phyloP scores from a whole-genome alignment of 2,329 filamentous ascomycete genomes.

The Aaosphaeria arxii region DNA sequence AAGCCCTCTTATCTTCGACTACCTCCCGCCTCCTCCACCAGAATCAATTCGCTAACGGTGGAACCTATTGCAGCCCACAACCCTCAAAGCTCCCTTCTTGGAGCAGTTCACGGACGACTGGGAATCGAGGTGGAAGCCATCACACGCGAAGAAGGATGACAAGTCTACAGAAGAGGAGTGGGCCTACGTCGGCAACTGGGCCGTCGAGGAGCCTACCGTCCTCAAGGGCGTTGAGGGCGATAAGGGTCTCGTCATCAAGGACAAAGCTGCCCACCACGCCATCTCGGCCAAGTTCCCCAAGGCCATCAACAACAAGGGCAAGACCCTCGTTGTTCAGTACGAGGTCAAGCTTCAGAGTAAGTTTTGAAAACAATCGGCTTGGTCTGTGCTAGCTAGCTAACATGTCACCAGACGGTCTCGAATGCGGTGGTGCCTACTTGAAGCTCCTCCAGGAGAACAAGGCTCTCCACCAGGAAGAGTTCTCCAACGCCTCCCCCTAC shows the following conservation, averaged over 20 bases:
- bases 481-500: slow-evolving; percentile 95
- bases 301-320: slow-evolving; percentile 95
- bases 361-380: slow-evolving; percentile 35
- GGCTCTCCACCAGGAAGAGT: slow-evolving; percentile 94
- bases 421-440: slow-evolving; percentile 98
- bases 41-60: slow-evolving; percentile 4
- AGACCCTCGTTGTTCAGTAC: slow-evolving; percentile 96
- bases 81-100: slow-evolving; percentile 87
- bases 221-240: slow-evolving; percentile 92
- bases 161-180: slow-evolving; percentile 78
- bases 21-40: neutral
- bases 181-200: slow-evolving; percentile 96
- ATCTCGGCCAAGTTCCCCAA: slow-evolving; percentile 98
- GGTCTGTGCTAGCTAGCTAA: slow-evolving; percentile 15
- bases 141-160: slow-evolving; percentile 92
- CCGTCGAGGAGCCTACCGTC: slow-evolving; percentile 88
- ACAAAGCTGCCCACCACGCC: slow-evolving; percentile 95
- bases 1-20: slow-evolving; percentile 42
- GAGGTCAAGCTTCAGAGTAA: slow-evolving; percentile 98
- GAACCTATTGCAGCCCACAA: slow-evolving; percentile 65
- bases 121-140: slow-evolving; percentile 90
- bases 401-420: slow-evolving; percentile 70
- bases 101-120: slow-evolving; percentile 98
- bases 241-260: slow-evolving; percentile 97
- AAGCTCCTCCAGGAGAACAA: slow-evolving; percentile 98